Evolutionary conservation across 352 stramenopile species (phyloP).

Genomic region (Albugo candida): DNA sequence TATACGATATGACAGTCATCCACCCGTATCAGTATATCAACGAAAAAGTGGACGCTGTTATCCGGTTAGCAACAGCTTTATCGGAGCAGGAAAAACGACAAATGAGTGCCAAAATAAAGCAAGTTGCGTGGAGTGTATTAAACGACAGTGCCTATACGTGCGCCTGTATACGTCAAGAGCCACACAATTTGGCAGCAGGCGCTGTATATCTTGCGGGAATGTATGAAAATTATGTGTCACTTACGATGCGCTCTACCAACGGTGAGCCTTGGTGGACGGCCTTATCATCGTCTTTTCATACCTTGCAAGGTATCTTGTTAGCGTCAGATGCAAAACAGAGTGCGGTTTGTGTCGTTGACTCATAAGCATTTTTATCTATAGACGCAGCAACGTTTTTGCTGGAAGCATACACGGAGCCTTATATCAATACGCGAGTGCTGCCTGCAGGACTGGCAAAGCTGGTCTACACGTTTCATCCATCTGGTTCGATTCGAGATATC

Average conservation of each 20-base stretch:
- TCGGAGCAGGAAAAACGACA: conserved; percentile 27
- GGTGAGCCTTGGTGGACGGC: conserved; percentile 54
- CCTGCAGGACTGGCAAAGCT: conserved; percentile 46
- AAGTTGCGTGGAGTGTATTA: conserved; percentile 76
- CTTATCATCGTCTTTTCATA: conserved; percentile 39
- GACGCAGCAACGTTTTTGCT: conserved; percentile 62
- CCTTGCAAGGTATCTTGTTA: conserved; percentile 39
- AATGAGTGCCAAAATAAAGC: conserved; percentile 60
- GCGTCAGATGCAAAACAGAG: conserved; percentile 17
- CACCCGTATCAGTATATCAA: conserved; percentile 80
- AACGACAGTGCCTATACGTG: conserved; percentile 78
- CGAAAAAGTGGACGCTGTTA: conserved; percentile 69
- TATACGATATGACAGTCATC: conserved; percentile 67
- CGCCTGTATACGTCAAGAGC: conserved; percentile 56
- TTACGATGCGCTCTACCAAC: conserved; percentile 25
- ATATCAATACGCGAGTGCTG: conserved; percentile 61
- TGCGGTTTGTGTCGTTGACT: conserved; percentile 22
- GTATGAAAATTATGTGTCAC: conserved; percentile 63
- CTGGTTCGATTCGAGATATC: conserved; percentile 31
- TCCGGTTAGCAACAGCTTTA: conserved; percentile 30
- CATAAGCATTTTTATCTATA: conserved; percentile 12
- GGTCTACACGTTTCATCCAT: conserved; percentile 49
- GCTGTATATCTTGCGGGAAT: conserved; percentile 69
- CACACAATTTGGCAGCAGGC: conserved; percentile 45
- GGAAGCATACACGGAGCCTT: conserved; percentile 52